Evolutionary conservation across 495 filamentous ascomycete genomes (phyloP), one percentile per base, ranked within the genome.

Genomic region (Friedmanniomyces simplex): DNA sequence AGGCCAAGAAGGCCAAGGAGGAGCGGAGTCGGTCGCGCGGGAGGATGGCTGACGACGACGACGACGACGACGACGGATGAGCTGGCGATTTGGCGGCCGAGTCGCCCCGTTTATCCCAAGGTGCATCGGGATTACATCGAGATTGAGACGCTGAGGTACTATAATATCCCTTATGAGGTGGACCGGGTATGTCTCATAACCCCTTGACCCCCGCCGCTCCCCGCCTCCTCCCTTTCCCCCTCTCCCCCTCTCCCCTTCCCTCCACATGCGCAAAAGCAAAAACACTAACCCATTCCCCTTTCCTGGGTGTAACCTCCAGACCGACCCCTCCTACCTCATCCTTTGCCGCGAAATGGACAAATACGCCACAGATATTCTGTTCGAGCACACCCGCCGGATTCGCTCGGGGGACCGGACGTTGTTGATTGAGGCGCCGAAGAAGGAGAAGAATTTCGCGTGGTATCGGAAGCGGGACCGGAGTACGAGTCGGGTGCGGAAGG

Each of bases 341-440:
- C 68, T 73, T 56, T 59, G 69, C 7, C 71, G 68, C 48, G 71
- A 73, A 47, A 68, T 73, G 68, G 67, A 70, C 55, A 52, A 53
- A 1, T 66, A 63, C 43, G 69, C 72, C 37, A 73, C 71, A 1
- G 71, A 73, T 6, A 66, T 72, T 18, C 62, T 73, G 18, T 73
- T 73, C 61, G 71, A 73, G 53, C 71, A 73, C 49, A 73, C 71
- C 22, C 64, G 66, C 22, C 67, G 69, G 34, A 62, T 72, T 1
- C 68, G 71, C 25, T 20, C 47, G 24, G 55, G 64, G 52, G 49
- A 52, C 30, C 49, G 49, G 3, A 32, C 51, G 39, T 61, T 73
- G 53, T 59, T 72, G 26, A 64, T 72, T 36, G 69, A 73, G 56
- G 56, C 64, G 53, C 63, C 64, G 25, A 51, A 60, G 28, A 57